Evolutionary conservation across 2,329 filamentous ascomycete genomes (phyloP).

Genomic region (Aspergillus pseudoglaucus): DNA sequence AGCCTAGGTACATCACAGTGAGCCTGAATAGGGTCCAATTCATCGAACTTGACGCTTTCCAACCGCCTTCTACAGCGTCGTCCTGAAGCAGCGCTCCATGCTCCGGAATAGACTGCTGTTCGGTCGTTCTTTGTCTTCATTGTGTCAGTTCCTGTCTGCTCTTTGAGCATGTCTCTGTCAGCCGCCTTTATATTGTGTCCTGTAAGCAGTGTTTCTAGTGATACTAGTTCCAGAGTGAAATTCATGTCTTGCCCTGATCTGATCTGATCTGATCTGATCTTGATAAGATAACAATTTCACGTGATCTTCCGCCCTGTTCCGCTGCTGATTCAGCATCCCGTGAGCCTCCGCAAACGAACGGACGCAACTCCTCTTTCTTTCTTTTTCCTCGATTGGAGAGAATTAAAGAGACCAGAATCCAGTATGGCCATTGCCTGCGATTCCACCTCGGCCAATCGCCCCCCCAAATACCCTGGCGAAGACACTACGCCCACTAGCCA

Average conservation of each 20-base stretch:
- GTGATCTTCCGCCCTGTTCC: background rate
- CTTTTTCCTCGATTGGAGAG: background rate
- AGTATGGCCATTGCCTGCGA: conserved; percentile 9
- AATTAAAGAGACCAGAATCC: too few relatives aligned
- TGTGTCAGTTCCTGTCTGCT: too few relatives aligned
- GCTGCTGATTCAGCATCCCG: background rate
- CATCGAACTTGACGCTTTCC: background rate
- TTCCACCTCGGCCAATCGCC: conserved; percentile 8
- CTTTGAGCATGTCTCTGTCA: too few relatives aligned
- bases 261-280: background rate
- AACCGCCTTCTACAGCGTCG: background rate
- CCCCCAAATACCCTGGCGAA: conserved; percentile 65
- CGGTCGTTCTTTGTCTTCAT: background rate
- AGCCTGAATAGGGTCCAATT: background rate
- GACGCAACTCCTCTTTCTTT: background rate
- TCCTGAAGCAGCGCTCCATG: background rate
- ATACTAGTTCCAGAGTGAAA: too few relatives aligned
- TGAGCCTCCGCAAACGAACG: background rate
- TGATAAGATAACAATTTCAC: background rate
- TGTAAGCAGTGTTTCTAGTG: too few relatives aligned
- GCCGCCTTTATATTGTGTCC: too few relatives aligned
- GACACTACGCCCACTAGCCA: conserved; percentile 75
- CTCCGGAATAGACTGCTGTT: too few relatives aligned
- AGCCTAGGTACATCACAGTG: too few relatives aligned
- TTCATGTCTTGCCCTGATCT: too few relatives aligned